phyloP scores from a whole-genome alignment of 768 basidiomycete species.

The Trametes cubensis region DNA sequence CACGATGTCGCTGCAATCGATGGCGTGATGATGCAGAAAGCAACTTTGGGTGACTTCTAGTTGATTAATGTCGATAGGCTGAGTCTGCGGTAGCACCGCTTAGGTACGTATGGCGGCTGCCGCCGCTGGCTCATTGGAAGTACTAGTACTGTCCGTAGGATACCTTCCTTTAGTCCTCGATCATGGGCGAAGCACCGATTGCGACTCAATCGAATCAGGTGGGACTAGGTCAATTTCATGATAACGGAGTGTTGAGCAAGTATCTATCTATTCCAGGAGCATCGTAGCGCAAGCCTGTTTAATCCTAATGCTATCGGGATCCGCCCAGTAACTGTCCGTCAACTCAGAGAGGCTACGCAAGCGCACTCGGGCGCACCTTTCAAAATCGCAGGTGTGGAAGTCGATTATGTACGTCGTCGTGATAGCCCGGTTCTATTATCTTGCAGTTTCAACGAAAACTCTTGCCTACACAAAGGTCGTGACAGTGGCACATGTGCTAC shows the following conservation, averaged over 20 bases:
- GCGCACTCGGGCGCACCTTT: conserved; percentile 46
- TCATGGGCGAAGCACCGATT: too few relatives aligned
- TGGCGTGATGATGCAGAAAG: neutral
- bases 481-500: conserved; percentile 50
- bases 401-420: conserved; percentile 35
- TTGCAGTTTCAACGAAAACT: conserved; percentile 8
- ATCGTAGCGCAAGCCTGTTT: neutral
- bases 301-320: neutral
- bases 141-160: too few relatives aligned
- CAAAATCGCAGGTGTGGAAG: conserved; percentile 47
- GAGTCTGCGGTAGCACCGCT: too few relatives aligned
- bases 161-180: too few relatives aligned
- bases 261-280: too few relatives aligned
- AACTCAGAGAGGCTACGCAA: conserved; percentile 49
- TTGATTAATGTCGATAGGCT: too few relatives aligned
- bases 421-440: neutral
- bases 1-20: neutral
- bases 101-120: too few relatives aligned
- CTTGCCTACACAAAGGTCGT: conserved; percentile 42
- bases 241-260: too few relatives aligned
- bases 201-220: too few relatives aligned
- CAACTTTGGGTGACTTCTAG: too few relatives aligned
- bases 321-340: conserved; percentile 61
- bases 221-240: too few relatives aligned
- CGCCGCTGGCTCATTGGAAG: too few relatives aligned